These are phyloP conservation scores for Aspergillaceae sp. DNA, from an alignment of 2,329 filamentous ascomycete genomes.

Conservation along the genomic window DNA sequence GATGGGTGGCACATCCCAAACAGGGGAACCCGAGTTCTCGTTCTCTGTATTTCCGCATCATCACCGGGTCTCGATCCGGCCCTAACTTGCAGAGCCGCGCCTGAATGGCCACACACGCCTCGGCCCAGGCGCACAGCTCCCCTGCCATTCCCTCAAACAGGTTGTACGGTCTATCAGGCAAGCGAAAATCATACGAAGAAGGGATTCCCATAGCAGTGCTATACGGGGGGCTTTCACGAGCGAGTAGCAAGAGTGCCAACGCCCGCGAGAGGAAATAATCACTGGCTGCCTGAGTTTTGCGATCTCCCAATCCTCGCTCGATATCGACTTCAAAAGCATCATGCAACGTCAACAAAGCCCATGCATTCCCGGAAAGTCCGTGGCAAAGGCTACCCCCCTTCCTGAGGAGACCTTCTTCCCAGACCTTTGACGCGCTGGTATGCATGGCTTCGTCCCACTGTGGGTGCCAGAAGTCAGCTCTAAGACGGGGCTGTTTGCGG, in stretches of 20 bases:
- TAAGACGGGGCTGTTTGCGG: conserved; percentile 19
- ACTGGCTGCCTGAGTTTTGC: not conserved
- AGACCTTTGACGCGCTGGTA: conserved; percentile 25
- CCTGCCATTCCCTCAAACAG: conserved; percentile 35
- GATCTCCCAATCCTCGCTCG: no score
- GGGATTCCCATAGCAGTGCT: conserved; percentile 9
- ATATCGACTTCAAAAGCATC: conserved; percentile 22
- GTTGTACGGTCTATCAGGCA: conserved; percentile 33
- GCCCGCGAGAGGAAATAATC: conserved; percentile 33
- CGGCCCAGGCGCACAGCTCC: conserved; percentile 34
- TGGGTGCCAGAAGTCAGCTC: conserved; percentile 26
- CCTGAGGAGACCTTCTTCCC: conserved; percentile 34
- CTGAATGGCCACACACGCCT: conserved; percentile 28
- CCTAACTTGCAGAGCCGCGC: conserved; percentile 27
- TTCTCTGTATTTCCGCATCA: conserved; percentile 2
- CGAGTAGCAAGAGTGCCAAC: conserved; percentile 30
- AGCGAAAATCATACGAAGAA: conserved; percentile 24
- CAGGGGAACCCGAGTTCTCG: conserved; percentile 14
- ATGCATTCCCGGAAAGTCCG: conserved; percentile 35
- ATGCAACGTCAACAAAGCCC: conserved; percentile 30
- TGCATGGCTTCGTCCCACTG: conserved; percentile 30
- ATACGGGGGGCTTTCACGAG: conserved; percentile 31
- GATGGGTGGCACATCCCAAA: conserved; percentile 2
- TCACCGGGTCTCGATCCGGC: conserved; percentile 2
- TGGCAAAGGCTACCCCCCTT: conserved; percentile 37